Conservation (phyloP, 371 early-diverging fungal species). For the Syncephalastrum monosporum region DNA sequence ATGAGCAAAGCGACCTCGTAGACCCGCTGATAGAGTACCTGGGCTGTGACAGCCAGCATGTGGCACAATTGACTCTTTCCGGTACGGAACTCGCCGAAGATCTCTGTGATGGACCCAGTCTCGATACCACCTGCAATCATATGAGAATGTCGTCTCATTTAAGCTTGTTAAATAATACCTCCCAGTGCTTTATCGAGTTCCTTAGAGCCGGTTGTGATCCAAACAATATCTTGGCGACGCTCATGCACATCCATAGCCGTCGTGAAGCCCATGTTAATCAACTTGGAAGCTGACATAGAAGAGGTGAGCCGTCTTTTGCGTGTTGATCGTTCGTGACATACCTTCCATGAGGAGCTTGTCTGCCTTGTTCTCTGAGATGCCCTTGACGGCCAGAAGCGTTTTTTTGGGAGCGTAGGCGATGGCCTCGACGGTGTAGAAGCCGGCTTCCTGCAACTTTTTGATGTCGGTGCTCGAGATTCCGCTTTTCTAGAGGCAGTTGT, state of each 20-base stretch:
- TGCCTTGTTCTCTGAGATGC: constrained; percentile 98
- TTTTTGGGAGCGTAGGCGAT: constrained; percentile 98
- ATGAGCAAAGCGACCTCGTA: background rate
- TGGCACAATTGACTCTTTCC: constrained; percentile 99
- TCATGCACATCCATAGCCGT: constrained; percentile 96
- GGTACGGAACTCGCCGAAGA: constrained; percentile 99
- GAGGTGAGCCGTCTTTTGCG: background rate
- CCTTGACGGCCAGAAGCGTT: constrained; percentile 89
- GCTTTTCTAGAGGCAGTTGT: constrained; percentile 51
- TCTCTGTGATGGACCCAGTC: constrained; percentile 98
- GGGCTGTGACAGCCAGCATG: constrained; percentile 97
- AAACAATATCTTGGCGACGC: constrained; percentile 84
- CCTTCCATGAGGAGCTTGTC: constrained; percentile 97
- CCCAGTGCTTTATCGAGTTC: constrained; percentile 96
- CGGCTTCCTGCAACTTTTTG: constrained; percentile 89
- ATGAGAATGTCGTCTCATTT: no score
- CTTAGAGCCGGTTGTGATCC: constrained; percentile 93
- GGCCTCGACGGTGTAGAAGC: constrained; percentile 94
- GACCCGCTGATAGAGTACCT: constrained; percentile 49
- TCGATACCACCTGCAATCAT: constrained; percentile 89
- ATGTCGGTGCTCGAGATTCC: constrained; percentile 87
- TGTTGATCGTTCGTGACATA: constrained; percentile 17
- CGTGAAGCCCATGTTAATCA: constrained; percentile 97
- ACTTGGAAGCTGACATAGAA: constrained; percentile 74
- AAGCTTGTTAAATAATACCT: constrained; percentile 39